Base-by-base conservation (phyloP, 2,329 filamentous ascomycete species). In the Colletotrichum abscissum region DNA sequence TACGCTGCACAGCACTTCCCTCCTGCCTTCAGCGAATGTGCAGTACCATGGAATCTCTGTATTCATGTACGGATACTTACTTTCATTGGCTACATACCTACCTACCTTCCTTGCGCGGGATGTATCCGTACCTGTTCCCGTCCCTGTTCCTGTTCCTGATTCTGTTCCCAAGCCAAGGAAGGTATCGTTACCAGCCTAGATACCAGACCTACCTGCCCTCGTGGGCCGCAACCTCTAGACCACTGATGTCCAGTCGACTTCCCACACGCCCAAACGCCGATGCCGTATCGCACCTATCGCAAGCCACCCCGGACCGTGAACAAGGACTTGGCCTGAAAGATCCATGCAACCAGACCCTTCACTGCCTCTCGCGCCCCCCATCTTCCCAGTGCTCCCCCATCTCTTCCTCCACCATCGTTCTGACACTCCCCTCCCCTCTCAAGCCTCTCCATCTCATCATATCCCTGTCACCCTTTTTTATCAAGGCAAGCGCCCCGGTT, bases 291-390 rank as follows among this genome's bases (percentile, higher is more conserved):
- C 52, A 69, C 69, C 52, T 69, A 69, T 69, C 69, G 69, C 69
- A 69, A 63, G 58, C 52, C 52, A 69, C 58, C 52, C 58, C 42
- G n/a, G 63, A 55, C 58, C 60, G 11, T 49, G 52, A 52, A 60
- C 66, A 38, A 49, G 66, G 66, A 58, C 59, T 38, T 30, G 54
- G 38, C 65, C 59, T 72, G 69, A 49, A 38, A 14, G 38, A 64
- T 35, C 70, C 70, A 64, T 73, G 70, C 42, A 60, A 49, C 33
- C 69, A 60, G 70, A 56, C 70, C 66, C 66, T 73, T 60, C 67
- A 73, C 67, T 73, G 70, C 70, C 66, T 70, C 70, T 55, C 55
- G 38, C 38, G 38, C 54, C 66, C 42, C 66, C 19, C 49, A 49
- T 46, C 26, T 35, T 56, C 26, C 38, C 62, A 35, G 38, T 42